Evolutionary conservation across 768 basidiomycete species (phyloP), one percentile per base, ranked within the genome.

Genomic region (Naganishia antarctica): DNA sequence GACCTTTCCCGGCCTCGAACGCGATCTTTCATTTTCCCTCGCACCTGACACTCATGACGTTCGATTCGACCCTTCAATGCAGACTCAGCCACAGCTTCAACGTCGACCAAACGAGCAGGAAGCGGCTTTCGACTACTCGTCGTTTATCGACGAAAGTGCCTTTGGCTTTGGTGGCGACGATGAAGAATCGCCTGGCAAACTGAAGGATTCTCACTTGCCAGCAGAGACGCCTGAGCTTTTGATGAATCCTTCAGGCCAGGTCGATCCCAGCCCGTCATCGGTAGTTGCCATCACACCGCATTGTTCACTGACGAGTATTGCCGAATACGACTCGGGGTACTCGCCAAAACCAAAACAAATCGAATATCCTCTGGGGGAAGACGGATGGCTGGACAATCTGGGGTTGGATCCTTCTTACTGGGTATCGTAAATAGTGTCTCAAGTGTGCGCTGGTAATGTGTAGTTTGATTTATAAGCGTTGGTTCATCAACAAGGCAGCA

Each of bases 121-220:
- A 41, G 25, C 31, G 8, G 32, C 26, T 26, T 67, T 67, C 40
- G 66, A 67, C 47, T 63, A 63, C 21, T 63, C 61, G 32, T 62
- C 45, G 16, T 67, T 58, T 34, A 67, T 67, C 57, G 61, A 67
- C 29, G 45, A 62, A 40, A 46, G 31, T 23, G 47, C 45, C n/a
- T 46, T 47, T 26, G 34, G 44, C 21, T 31, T 47, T 40, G 61
- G 61, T 7, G 61, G 49, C 11, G 53, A 58, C 28, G 50, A 37
- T 13, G 50, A 53, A n/a, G 37, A 25, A 7, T 63, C 23, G 4
- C 34, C 48, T 16, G 32, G 34, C 16, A 28, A 34, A 29, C 16
- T 28, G 26, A 16, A 34, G 28, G 48, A 50, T 21, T 26, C 26
- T 25, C 49, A 40, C 37, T 31, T 23, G 12, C 48, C 48, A 21